Percentiles rank a stretch among this genome's conserved stretches.
These are phyloP conservation scores for Pythium periplocum DNA, from an alignment of 352 stramenopile species.

Conservation along the genomic window DNA sequence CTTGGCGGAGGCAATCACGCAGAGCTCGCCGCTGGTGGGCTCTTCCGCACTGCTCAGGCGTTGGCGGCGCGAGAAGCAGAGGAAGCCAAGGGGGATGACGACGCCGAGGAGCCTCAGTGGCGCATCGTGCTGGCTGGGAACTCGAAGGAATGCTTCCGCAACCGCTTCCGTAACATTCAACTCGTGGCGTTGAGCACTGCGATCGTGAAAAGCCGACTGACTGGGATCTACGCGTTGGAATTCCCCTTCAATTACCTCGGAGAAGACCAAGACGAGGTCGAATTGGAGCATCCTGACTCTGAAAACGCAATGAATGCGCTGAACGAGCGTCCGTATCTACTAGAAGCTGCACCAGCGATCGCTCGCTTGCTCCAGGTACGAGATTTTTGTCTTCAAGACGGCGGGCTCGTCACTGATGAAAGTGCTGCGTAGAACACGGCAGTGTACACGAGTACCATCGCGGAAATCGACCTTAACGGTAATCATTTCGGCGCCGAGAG, in stretches of 20 bases:
- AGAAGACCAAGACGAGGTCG: conserved; percentile 11
- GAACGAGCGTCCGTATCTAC: conserved; percentile 33
- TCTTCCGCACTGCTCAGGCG: conserved; percentile 42
- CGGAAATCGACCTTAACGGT: conserved; percentile 47
- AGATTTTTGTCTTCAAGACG: too few species aligned
- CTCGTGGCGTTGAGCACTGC: conserved; percentile 45
- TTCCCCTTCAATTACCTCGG: conserved; percentile 53
- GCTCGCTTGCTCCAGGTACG: conserved; percentile 34
- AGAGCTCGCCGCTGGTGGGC: conserved; percentile 14
- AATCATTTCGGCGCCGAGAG: conserved; percentile 60
- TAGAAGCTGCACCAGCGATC: conserved; percentile 43
- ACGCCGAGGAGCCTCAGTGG: conserved; percentile 3
- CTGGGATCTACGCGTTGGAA: conserved; percentile 38
- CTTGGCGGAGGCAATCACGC: conserved; percentile 36
- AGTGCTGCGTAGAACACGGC: conserved; percentile 9
- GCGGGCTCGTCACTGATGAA: too few species aligned
- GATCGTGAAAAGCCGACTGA: conserved; percentile 40
- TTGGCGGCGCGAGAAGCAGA: conserved; percentile 29
- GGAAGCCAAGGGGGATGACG: conserved; percentile 4
- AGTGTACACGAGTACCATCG: conserved; percentile 45
- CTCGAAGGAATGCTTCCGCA: conserved; percentile 46
- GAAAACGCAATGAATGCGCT: conserved; percentile 4
- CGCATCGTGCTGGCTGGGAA: conserved; percentile 46
- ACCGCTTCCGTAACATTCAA: conserved; percentile 63
- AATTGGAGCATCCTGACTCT: not conserved